Percentiles rank a stretch among this genome's conserved stretches.
Conservation (phyloP, 345 rosid genomes). For the thale cress (Arabidopsis thaliana) region TAIR10.1 NC_003076.8:6778501-6779000, state of each 20-base stretch:
- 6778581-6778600: neutral
- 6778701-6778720: constrained; percentile 81
- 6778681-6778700: constrained; percentile 32
- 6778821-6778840: constrained; percentile 87
- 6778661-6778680: constrained; percentile 19
- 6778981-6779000: constrained; percentile 75
- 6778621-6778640: neutral
- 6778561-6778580: neutral
- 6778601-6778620: neutral
- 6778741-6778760: constrained; percentile 88
- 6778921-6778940: constrained; percentile 6
- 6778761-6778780: constrained; percentile 77
- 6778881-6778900: neutral
- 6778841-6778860: constrained; percentile 98
- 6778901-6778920: constrained; percentile 1
- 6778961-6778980: constrained; percentile 59
- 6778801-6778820: constrained; percentile 71
- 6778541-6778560: neutral
- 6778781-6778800: constrained; percentile 78
- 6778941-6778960: constrained; percentile 70
- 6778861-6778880: constrained; percentile 53
- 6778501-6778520: neutral
- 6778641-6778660: neutral
- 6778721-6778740: constrained; percentile 99
- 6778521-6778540: neutral